Evolutionary conservation across 2,329 filamentous ascomycete genomes (phyloP).

Genomic region (Ramichloridium luteum): DNA sequence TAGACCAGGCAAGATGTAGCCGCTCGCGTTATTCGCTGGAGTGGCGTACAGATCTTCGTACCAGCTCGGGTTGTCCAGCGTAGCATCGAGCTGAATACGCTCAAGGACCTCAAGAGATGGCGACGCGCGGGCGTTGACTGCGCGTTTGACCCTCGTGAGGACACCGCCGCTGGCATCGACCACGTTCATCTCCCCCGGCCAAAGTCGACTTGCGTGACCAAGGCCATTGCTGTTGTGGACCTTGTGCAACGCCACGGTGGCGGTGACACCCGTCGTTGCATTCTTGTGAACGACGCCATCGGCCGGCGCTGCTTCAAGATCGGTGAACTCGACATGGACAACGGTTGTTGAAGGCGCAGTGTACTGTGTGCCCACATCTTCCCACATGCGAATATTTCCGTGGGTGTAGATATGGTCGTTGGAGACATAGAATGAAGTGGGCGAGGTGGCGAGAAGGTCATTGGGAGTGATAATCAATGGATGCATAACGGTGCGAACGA

Average conservation of each 20-base stretch:
- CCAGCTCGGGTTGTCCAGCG: constrained; percentile 47
- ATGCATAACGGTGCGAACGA: constrained; percentile 43
- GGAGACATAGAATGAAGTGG: constrained; percentile 43
- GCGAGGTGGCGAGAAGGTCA: constrained; percentile 40
- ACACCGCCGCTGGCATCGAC: constrained; percentile 34
- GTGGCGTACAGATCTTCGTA: constrained; percentile 43
- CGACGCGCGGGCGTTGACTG: constrained; percentile 7
- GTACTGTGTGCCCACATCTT: constrained; percentile 32
- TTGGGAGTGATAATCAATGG: constrained; percentile 46
- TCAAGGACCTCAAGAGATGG: constrained; percentile 32
- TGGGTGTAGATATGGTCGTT: constrained; percentile 48
- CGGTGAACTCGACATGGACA: constrained; percentile 33
- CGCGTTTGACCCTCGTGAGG: constrained; percentile 31
- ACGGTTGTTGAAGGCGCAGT: constrained; percentile 37
- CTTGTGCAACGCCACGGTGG: constrained; percentile 31
- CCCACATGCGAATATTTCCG: constrained; percentile 36
- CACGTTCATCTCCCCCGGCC: constrained; percentile 26
- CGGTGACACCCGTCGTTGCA: constrained; percentile 27
- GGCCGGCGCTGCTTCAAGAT: no score
- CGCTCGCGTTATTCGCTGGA: constrained; percentile 37
- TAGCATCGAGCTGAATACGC: constrained; percentile 32
- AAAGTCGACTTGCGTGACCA: constrained; percentile 31
- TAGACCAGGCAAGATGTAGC: constrained; percentile 41
- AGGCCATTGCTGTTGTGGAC: constrained; percentile 48
- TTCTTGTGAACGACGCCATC: constrained; percentile 9